Percentiles rank a stretch among this genome's conserved stretches.
These are phyloP conservation scores for Trypanosoma conorhini DNA, from an alignment of 208 protist species.

Conservation along the genomic window DNA sequence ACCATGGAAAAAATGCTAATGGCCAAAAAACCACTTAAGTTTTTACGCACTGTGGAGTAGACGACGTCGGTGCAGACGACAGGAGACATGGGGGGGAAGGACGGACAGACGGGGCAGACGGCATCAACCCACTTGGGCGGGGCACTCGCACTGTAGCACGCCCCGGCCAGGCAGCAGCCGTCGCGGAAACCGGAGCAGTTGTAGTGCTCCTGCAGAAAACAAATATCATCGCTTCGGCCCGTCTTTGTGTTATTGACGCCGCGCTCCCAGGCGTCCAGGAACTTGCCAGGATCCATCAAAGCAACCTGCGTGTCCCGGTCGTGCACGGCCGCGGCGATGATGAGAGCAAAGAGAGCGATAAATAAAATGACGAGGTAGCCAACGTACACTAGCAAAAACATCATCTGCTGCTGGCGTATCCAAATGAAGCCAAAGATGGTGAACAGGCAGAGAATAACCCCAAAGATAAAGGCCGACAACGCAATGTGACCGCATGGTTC, in stretches of 20 bases:
- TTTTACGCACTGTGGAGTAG: constrained; percentile 26
- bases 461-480: constrained; percentile 25
- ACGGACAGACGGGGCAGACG: constrained; percentile 26
- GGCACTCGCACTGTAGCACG: constrained; percentile 28
- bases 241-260: constrained; percentile 29
- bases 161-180: constrained; percentile 31
- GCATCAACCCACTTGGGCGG: constrained; percentile 26
- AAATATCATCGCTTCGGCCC: constrained; percentile 23
- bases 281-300: constrained; percentile 14
- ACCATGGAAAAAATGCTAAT: constrained; percentile 36
- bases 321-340: constrained; percentile 23
- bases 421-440: constrained; percentile 35
- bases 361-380: constrained; percentile 27
- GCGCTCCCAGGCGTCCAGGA: constrained; percentile 24
- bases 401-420: constrained; percentile 33
- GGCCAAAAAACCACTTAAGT: constrained; percentile 33
- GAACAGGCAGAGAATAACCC: constrained; percentile 32
- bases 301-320: constrained; percentile 17
- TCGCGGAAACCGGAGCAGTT: constrained; percentile 36
- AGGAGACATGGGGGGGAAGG: constrained; percentile 21
- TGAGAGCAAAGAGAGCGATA: constrained; percentile 22
- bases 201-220: constrained; percentile 24
- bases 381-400: constrained; percentile 37
- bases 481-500: constrained; percentile 16
- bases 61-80: constrained; percentile 27